Base-by-base conservation (phyloP, 805 yeast species). In the Suhomyces sp. region DNA sequence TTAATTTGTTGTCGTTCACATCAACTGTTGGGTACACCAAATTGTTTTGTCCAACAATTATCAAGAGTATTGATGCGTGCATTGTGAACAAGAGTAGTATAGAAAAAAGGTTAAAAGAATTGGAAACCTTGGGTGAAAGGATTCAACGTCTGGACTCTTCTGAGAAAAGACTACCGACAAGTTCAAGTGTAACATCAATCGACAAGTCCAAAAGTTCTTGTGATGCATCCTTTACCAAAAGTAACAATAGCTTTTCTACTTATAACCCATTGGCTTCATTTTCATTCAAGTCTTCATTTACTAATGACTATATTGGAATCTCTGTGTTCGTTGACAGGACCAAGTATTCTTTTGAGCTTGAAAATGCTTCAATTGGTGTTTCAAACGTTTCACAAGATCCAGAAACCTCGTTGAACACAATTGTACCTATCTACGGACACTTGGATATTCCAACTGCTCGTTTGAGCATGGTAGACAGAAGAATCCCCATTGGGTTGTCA, bases 371-470 rank as follows among this genome's bases (percentile, higher is more conserved):
- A 1, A 25, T 58, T 1, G 51, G 52, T 3, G 28, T 48, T 1
- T 40, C 33, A 33, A 60, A 61, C 46, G 53, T 60, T 15, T 51
- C 54, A 1, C 43, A 48, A 24, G 40, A 28, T 6, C 22, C 10
- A 3, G 40, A 31, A 12, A 19, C 29, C 19, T 16, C 22, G 14
- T n/a, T 17, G 15, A 19, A 38, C 15, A 4, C 19, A n/a, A 34
- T 40, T 9, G 60, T 55, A 14, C 64, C 60, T 1, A 49, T 63
- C 2, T 50, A 53, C 39, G 79, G 79, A 0, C 63, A 61, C 21
- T 19, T 75, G 5, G 31, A 29, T 0, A 38, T 75, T 5, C 77
- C 79, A 1, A 60, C 73, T 1, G 56, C 68, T 0, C 58, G 72
- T 28, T 11, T 76, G 10, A 60, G 65, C 5, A 44, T 70, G 9